phyloP scores from a whole-genome alignment of 1,284 basidiomycete species.

The Sphagnurus paluster region DNA sequence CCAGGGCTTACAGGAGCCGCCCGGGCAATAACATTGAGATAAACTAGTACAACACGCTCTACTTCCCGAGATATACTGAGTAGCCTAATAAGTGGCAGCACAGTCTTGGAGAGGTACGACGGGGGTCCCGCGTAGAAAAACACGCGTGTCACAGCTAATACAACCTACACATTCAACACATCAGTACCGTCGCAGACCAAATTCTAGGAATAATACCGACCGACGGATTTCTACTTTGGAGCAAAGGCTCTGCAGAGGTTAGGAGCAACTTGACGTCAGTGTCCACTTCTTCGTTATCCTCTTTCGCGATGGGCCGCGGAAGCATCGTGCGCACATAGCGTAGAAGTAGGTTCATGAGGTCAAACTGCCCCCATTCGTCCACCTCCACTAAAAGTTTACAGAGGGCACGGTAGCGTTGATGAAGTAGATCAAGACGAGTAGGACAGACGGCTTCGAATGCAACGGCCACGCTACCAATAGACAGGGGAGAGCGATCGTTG shows the following conservation, averaged over 20 bases:
- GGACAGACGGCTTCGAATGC: constrained; percentile 88
- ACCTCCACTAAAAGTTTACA: constrained; percentile 86
- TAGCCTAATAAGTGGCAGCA: constrained; percentile 70
- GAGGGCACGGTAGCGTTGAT: constrained; percentile 85
- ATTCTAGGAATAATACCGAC: constrained; percentile 43
- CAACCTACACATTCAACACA: constrained; percentile 54
- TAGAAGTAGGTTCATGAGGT: constrained; percentile 76
- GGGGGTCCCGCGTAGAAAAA: constrained; percentile 76
- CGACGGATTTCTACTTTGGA: constrained; percentile 85
- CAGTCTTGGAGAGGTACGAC: constrained; percentile 53
- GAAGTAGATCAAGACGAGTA: constrained; percentile 82
- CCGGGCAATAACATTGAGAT: constrained; percentile 65
- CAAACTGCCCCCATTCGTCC: constrained; percentile 95
- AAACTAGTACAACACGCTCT: constrained; percentile 71
- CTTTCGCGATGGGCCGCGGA: constrained; percentile 56
- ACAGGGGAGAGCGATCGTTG: constrained; percentile 83
- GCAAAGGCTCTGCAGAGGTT: constrained; percentile 71
- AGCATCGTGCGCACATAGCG: constrained; percentile 88
- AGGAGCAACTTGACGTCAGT: constrained; percentile 78
- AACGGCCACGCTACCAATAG: constrained; percentile 83
- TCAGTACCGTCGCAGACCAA: not conserved
- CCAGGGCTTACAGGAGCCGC: constrained; percentile 55
- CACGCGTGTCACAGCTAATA: constrained; percentile 69
- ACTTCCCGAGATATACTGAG: constrained; percentile 66
- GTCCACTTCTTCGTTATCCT: constrained; percentile 55